A percentile compares a stretch with the other conserved stretches of the same genome.
Conservation (phyloP, 352 stramenopile genomes). For the Phytophthora gonapodyides region DNA sequence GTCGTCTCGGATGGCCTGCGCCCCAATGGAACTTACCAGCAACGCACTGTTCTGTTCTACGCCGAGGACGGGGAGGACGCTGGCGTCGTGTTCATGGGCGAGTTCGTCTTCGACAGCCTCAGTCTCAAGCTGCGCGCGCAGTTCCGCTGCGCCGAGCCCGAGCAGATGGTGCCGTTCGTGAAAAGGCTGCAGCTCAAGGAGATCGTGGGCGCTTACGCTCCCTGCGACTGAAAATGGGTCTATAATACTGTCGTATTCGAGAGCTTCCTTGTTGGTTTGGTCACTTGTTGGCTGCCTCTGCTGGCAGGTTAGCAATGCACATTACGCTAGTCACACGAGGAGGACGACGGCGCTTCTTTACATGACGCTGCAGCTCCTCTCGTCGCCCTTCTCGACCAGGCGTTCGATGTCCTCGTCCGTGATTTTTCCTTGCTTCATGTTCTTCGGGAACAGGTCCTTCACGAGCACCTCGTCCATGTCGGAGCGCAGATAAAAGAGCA, state of each 20-base stretch:
- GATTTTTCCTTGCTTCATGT: constrained; percentile 84
- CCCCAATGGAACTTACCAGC: constrained; percentile 27
- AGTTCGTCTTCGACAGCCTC: constrained; percentile 76
- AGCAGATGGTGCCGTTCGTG: constrained; percentile 66
- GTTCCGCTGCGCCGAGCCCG: constrained; percentile 59
- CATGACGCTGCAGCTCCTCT: constrained; percentile 85
- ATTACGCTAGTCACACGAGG: constrained; percentile 14
- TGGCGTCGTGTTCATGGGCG: constrained; percentile 57
- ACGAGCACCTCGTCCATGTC: constrained; percentile 86
- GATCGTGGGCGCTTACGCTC: constrained; percentile 68
- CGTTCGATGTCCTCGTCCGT: constrained; percentile 90
- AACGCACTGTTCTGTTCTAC: constrained; percentile 65
- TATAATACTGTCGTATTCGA: constrained; percentile 39
- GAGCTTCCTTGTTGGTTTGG: constrained; percentile 31
- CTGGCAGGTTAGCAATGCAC: constrained; percentile 20
- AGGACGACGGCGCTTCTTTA: constrained; percentile 36
- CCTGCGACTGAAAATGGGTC: constrained; percentile 52
- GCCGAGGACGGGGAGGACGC: constrained; percentile 22
- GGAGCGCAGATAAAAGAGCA: constrained; percentile 92
- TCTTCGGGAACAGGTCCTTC: constrained; percentile 86
- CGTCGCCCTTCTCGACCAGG: constrained; percentile 84
- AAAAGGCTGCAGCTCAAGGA: constrained; percentile 79
- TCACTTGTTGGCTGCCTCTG: constrained; percentile 24
- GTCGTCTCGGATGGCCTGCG: constrained; percentile 57
- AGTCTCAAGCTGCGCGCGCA: constrained; percentile 64